Evolutionary conservation across 371 early-diverging fungal genomes (phyloP).

Genomic region (Fennellomyces sp.): DNA sequence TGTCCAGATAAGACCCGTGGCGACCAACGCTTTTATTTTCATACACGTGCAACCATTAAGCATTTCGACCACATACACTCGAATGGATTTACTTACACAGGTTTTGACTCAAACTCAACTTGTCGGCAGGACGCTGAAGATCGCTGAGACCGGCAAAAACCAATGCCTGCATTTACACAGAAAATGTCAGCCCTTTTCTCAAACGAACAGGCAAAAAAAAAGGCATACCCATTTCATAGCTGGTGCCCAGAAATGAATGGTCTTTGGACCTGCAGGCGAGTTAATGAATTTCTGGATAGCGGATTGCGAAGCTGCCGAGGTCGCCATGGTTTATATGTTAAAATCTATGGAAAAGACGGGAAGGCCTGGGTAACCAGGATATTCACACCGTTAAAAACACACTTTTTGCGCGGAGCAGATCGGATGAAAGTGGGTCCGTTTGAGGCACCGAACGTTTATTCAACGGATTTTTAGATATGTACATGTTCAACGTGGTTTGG

Average conservation of each 20-base stretch:
- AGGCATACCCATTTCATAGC: conserved; percentile 50
- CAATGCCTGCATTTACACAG: conserved; percentile 28
- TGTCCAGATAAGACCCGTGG: conserved; percentile 96
- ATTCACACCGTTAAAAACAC: not conserved
- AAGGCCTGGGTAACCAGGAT: conserved; percentile 8
- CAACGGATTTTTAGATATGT: too few relatives aligned
- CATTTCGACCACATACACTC: too few relatives aligned
- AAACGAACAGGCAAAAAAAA: not conserved
- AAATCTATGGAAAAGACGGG: conserved; percentile 15
- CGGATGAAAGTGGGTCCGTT: too few relatives aligned
- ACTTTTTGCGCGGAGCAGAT: not conserved
- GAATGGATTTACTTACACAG: conserved; percentile 51
- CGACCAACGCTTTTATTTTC: conserved; percentile 71
- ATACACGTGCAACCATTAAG: conserved; percentile 1
- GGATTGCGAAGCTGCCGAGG: conserved; percentile 52
- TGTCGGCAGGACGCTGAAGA: conserved; percentile 89
- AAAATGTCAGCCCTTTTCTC: conserved; percentile 1
- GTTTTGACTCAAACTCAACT: conserved; percentile 81
- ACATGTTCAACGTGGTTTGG: too few relatives aligned
- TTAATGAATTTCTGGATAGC: conserved; percentile 73
- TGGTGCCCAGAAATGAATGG: conserved; percentile 55
- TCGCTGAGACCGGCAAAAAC: conserved; percentile 91
- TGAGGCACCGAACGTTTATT: too few relatives aligned
- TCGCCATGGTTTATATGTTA: conserved; percentile 40
- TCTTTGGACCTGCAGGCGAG: conserved; percentile 76